Conservation (phyloP, 2,329 filamentous ascomycete species). For the Aureobasidium sp. region DNA sequence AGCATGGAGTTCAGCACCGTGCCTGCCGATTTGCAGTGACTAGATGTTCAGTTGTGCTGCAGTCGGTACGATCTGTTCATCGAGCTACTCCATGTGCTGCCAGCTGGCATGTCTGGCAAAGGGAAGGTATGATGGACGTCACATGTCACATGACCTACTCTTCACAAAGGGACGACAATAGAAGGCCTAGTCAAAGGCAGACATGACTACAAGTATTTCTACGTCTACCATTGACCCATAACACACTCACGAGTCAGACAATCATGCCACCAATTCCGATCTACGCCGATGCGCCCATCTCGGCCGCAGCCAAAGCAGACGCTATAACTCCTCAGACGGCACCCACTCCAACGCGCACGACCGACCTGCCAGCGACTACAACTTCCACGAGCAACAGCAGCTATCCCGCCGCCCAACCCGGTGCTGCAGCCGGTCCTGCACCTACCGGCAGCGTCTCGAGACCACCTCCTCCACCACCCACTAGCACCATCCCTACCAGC, state of each 20-base stretch:
- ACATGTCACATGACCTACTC: background rate
- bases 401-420: constrained; percentile 25
- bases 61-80: background rate
- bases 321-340: constrained; percentile 31
- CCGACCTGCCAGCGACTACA: background rate
- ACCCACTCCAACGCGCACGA: constrained; percentile 10
- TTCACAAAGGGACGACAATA: constrained; percentile 7
- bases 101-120: background rate
- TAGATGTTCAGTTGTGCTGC: background rate
- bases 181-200: background rate
- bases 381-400: constrained; percentile 11
- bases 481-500: constrained; percentile 17
- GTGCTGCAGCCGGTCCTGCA: constrained; percentile 22
- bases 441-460: constrained; percentile 21
- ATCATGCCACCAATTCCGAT: constrained; percentile 39
- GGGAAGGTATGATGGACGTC: background rate
- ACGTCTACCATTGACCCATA: background rate
- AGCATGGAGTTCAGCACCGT: background rate
- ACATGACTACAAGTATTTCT: background rate
- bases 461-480: constrained; percentile 19
- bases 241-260: background rate
- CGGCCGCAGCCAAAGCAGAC: constrained; percentile 24
- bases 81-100: background rate
- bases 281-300: constrained; percentile 39
- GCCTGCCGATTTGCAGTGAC: too few relatives aligned